Evolutionary conservation across 2,329 filamentous ascomycete species (phyloP).

Genomic region (Emydomyces testavorans): DNA sequence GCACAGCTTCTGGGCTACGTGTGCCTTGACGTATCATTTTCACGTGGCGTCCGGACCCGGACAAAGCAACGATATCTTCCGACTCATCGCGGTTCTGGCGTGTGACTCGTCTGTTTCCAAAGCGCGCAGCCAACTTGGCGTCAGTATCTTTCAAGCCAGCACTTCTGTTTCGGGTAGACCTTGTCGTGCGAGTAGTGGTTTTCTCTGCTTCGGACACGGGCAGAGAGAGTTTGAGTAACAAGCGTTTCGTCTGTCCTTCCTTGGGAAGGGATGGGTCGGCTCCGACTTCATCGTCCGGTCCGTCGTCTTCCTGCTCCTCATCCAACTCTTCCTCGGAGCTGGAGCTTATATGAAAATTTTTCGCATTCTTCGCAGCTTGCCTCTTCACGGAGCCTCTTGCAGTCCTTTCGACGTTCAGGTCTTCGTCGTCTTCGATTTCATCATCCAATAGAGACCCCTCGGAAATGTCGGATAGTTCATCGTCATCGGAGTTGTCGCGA

Average conservation of each 20-base stretch:
- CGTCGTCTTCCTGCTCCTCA: constrained; percentile 21
- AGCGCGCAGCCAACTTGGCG: constrained; percentile 12
- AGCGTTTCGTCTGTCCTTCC: constrained; percentile 21
- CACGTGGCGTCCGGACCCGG: constrained; percentile 48
- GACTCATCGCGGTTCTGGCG: constrained; percentile 48
- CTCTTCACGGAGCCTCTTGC: constrained; percentile 47
- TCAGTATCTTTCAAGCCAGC: constrained; percentile 19
- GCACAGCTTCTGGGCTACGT: constrained; percentile 35
- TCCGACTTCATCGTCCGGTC: constrained; percentile 16
- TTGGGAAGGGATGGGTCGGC: constrained; percentile 20
- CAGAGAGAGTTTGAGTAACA: constrained; percentile 14
- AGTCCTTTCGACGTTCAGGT: constrained; percentile 38
- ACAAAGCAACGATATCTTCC: constrained; percentile 46
- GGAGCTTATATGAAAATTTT: constrained; percentile 41
- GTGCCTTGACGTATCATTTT: constrained; percentile 45
- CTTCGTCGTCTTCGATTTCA: constrained; percentile 27
- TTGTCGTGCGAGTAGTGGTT: constrained; percentile 18
- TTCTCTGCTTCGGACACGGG: constrained; percentile 15
- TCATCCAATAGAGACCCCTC: constrained; percentile 5
- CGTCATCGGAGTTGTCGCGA: constrained; percentile 36
- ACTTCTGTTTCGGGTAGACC: constrained; percentile 24
- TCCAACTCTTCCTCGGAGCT: constrained; percentile 25
- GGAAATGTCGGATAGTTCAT: constrained; percentile 36
- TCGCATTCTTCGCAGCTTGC: constrained; percentile 43
- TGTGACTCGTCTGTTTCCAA: constrained; percentile 42